Evolutionary conservation across 495 filamentous ascomycete species (phyloP).

Genomic region (Aspergillus sclerotiicarbonarius): DNA sequence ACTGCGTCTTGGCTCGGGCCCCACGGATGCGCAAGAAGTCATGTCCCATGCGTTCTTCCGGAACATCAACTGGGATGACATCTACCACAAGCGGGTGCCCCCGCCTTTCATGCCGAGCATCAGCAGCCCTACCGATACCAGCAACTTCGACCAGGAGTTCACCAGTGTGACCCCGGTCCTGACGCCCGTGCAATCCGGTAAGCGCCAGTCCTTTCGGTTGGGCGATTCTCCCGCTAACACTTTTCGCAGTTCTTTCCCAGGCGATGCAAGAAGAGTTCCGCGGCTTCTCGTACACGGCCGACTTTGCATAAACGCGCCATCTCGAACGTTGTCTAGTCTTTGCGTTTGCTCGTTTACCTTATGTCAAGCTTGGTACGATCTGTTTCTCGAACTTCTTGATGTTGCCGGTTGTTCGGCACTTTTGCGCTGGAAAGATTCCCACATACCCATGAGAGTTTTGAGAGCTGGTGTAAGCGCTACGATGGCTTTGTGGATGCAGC

Average conservation of each 20-base stretch:
- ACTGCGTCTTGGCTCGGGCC: constrained; percentile 84
- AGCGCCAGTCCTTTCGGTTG: constrained; percentile 28
- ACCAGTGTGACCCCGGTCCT: constrained; percentile 97
- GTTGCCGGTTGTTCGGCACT: constrained; percentile 16
- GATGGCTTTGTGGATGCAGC: constrained; percentile 16
- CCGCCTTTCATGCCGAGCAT: constrained; percentile 90
- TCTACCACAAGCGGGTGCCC: constrained; percentile 88
- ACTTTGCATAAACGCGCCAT: constrained; percentile 52
- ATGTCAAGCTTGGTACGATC: constrained; percentile 16
- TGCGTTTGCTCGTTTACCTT: constrained; percentile 17
- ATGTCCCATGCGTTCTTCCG: constrained; percentile 99
- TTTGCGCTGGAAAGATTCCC: constrained; percentile 21
- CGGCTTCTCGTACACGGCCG: constrained; percentile 92
- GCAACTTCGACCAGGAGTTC: constrained; percentile 98
- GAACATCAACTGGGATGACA: constrained; percentile 97
- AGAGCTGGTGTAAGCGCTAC: constrained; percentile 20
- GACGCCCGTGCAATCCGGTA: constrained; percentile 96
- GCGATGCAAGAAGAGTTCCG: constrained; percentile 99
- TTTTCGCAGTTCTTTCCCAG: constrained; percentile 81
- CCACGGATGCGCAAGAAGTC: constrained; percentile 97
- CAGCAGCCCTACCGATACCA: constrained; percentile 89
- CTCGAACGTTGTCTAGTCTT: constrained; percentile 7
- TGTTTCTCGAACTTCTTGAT: constrained; percentile 22
- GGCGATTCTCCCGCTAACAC: constrained; percentile 12
- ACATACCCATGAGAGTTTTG: constrained; percentile 34